A percentile compares a stretch with the other conserved stretches of the same genome.
These are phyloP conservation scores for Gamarada debralockiae DNA, from an alignment of 495 filamentous ascomycete genomes.

Conservation along the genomic window DNA sequence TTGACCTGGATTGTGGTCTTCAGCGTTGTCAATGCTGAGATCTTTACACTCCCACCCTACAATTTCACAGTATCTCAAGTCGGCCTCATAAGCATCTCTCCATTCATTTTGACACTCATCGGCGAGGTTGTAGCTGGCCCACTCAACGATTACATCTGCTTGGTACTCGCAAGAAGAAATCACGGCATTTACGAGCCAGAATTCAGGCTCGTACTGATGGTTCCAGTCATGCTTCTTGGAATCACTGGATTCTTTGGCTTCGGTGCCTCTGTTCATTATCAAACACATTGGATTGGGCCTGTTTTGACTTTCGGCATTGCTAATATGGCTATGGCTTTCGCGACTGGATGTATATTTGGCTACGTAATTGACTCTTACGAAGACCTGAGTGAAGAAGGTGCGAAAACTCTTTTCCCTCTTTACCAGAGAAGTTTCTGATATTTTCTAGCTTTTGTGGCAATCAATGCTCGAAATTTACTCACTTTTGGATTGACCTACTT, in stretches of 20 bases:
- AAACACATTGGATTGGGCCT: conserved; percentile 51
- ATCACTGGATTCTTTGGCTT: conserved; percentile 29
- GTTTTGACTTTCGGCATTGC: conserved; percentile 50
- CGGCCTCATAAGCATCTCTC: conserved; percentile 45
- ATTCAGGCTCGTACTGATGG: conserved; percentile 41
- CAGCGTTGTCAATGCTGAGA: conserved; percentile 45
- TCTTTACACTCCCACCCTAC: conserved; percentile 48
- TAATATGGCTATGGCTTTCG: conserved; percentile 49
- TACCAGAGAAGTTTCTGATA: background rate
- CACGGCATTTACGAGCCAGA: conserved; percentile 31
- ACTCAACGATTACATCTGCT: conserved; percentile 34
- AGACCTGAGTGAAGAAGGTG: conserved; percentile 41
- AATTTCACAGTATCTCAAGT: conserved; percentile 45
- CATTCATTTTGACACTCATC: conserved; percentile 45
- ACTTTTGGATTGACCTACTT: conserved; percentile 53
- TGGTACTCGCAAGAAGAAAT: conserved; percentile 13
- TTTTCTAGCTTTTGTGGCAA: conserved; percentile 44
- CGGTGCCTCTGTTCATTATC: conserved; percentile 29
- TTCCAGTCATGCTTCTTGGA: conserved; percentile 8
- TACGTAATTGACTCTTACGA: conserved; percentile 52
- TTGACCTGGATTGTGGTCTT: conserved; percentile 52
- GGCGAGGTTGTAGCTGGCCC: conserved; percentile 45
- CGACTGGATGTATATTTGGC: conserved; percentile 47
- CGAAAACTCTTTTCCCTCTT: background rate
- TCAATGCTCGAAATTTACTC: conserved; percentile 50